A percentile compares a stretch with the other conserved stretches of the same genome.
Evolutionary conservation across 2,329 filamentous ascomycete species (phyloP).

Genomic region (Teratosphaeria nubilosa): DNA sequence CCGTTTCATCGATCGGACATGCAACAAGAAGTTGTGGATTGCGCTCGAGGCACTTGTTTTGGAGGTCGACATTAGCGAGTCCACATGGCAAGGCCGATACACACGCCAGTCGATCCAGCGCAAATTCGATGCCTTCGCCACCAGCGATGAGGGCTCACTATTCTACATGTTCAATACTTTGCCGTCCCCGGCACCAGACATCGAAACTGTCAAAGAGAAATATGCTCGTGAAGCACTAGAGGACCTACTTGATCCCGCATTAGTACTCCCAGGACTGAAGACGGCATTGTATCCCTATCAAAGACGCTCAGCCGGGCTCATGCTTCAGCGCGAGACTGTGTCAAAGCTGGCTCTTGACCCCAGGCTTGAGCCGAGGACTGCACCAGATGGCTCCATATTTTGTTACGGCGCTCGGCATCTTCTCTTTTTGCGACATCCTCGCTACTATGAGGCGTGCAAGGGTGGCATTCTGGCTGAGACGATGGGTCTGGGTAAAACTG

Average conservation of each 20-base stretch:
- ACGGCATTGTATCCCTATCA: constrained; percentile 71
- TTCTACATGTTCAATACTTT: constrained; percentile 65
- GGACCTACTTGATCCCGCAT: constrained; percentile 40
- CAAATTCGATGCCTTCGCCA: constrained; percentile 32
- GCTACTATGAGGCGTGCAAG: constrained; percentile 60
- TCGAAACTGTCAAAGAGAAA: constrained; percentile 38
- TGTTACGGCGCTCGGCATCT: constrained; percentile 61
- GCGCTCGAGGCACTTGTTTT: constrained; percentile 41
- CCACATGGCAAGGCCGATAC: constrained; percentile 46
- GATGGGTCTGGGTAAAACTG: constrained; percentile 75
- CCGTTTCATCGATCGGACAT: constrained; percentile 40
- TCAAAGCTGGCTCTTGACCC: constrained; percentile 61
- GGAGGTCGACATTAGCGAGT: constrained; percentile 45
- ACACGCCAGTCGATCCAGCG: constrained; percentile 6
- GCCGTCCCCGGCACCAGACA: constrained; percentile 55
- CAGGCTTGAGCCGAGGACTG: constrained; percentile 50
- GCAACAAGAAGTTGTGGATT: constrained; percentile 34
- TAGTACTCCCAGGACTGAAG: constrained; percentile 47
- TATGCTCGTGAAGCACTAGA: constrained; percentile 46
- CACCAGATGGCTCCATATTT: constrained; percentile 53
- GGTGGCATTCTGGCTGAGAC: constrained; percentile 75
- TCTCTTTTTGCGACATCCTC: constrained; percentile 53
- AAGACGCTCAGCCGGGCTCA: constrained; percentile 64
- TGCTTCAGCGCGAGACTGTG: constrained; percentile 70
- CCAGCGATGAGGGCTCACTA: constrained; percentile 43